phyloP scores from a whole-genome alignment of 1,284 basidiomycete genomes.

The Trametes pubescens region DNA sequence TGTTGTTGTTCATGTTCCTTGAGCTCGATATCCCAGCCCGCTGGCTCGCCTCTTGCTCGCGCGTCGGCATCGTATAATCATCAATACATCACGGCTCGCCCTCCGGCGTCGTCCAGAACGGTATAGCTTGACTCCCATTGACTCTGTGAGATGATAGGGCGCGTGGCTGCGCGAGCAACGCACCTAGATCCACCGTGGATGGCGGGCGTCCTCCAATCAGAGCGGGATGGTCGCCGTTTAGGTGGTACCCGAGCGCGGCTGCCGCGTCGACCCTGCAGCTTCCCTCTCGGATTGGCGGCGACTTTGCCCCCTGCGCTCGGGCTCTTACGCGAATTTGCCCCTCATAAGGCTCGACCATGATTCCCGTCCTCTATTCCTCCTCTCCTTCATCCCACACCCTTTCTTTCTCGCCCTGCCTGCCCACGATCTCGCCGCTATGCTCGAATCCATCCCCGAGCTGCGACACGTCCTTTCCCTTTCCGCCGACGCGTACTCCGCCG shows the following conservation, averaged over 20 bases:
- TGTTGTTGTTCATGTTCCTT: not conserved
- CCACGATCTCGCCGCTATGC: constrained; percentile 5
- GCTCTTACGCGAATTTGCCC: constrained; percentile 25
- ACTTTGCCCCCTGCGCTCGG: constrained; percentile 10
- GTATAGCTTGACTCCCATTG: constrained; percentile 10
- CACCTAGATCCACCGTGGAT: constrained; percentile 13
- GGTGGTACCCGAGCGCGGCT: constrained; percentile 20
- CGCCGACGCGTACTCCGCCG: not conserved
- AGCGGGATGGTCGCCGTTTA: constrained; percentile 25
- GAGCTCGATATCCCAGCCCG: not conserved
- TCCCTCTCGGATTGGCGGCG: constrained; percentile 23
- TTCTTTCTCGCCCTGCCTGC: not conserved
- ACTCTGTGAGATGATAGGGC: constrained; percentile 1
- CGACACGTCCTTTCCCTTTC: constrained; percentile 9
- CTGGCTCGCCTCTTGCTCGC: not conserved
- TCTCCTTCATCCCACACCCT: constrained; percentile 6
- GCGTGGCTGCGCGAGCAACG: constrained; percentile 13
- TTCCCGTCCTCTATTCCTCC: constrained; percentile 11
- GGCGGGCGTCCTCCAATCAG: constrained; percentile 15
- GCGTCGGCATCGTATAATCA: constrained; percentile 11
- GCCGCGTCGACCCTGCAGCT: constrained; percentile 26
- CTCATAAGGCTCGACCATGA: constrained; percentile 21
- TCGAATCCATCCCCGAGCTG: constrained; percentile 20
- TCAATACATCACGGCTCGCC: not conserved
- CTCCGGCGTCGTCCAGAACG: constrained; percentile 10